These are phyloP conservation scores for Telopea speciosissima DNA, from an alignment of 177 flowering plant genomes.

Conservation along the genomic window DNA sequence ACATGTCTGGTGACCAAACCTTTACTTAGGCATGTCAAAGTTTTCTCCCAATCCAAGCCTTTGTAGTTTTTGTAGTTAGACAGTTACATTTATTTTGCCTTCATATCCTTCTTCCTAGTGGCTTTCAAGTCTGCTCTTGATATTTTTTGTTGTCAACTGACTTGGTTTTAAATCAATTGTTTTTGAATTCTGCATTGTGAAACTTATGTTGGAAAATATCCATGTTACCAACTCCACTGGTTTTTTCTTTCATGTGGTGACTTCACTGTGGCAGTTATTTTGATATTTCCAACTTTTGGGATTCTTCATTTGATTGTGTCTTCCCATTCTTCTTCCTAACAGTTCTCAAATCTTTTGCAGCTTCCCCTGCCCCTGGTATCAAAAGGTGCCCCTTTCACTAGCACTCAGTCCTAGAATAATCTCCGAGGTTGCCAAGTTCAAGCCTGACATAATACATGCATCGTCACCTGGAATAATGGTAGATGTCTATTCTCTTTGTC, in stretches of 20 bases:
- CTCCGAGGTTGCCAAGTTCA: slow-evolving; percentile 82
- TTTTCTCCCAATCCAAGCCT: not conserved
- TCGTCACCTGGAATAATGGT: slow-evolving; percentile 99
- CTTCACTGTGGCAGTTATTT: not conserved
- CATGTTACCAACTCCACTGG: not conserved
- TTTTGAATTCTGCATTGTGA: not conserved
- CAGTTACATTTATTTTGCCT: not conserved
- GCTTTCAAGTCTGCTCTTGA: not conserved
- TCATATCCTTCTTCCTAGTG: not conserved
- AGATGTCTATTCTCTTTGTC: slow-evolving; percentile 9
- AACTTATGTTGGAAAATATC: not conserved
- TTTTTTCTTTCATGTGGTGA: not conserved
- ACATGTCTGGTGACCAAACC: not conserved
- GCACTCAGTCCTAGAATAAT: slow-evolving; percentile 98
- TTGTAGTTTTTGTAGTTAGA: not conserved
- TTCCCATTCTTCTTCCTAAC: not conserved
- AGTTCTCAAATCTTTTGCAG: slow-evolving; percentile 33
- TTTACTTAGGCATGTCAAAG: not conserved
- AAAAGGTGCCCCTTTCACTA: slow-evolving; percentile 87
- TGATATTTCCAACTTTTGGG: not conserved
- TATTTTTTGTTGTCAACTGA: not conserved
- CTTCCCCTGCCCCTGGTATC: slow-evolving; percentile 94
- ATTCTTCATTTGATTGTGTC: not conserved
- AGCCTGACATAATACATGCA: slow-evolving; percentile 99
- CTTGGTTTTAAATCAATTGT: not conserved